These are phyloP conservation scores for Xylaria sp. DNA, from an alignment of 2,329 filamentous ascomycete genomes.

Conservation along the genomic window DNA sequence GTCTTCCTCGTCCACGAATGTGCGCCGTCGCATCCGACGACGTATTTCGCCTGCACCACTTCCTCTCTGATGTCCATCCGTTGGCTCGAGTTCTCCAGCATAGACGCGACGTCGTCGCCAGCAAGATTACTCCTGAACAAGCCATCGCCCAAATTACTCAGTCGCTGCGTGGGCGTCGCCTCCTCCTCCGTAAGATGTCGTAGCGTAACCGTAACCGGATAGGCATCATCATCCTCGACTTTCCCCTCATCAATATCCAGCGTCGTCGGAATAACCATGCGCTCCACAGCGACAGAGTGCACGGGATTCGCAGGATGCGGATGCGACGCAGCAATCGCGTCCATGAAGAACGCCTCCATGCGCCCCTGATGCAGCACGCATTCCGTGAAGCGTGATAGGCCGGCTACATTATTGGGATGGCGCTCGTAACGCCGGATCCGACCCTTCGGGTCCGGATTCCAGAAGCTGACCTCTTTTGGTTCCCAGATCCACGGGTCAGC, in stretches of 20 bases:
- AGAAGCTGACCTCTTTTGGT: conserved; percentile 35
- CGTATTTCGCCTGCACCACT: conserved; percentile 52
- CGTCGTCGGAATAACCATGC: conserved; percentile 49
- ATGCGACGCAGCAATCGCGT: conserved; percentile 40
- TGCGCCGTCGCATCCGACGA: conserved; percentile 65
- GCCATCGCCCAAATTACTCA: conserved; percentile 42
- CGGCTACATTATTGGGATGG: conserved; percentile 46
- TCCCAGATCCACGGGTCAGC: not conserved
- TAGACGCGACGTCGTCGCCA: conserved; percentile 47
- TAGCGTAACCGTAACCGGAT: conserved; percentile 54
- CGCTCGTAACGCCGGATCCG: conserved; percentile 42
- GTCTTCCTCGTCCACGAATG: conserved; percentile 59
- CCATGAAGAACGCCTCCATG: conserved; percentile 54
- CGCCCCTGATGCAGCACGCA: conserved; percentile 59
- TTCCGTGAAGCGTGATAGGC: conserved; percentile 51
- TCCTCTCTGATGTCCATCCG: conserved; percentile 37
- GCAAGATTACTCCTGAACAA: conserved; percentile 52
- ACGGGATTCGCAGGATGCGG: conserved; percentile 18
- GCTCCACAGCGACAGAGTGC: conserved; percentile 44
- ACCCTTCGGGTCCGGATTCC: conserved; percentile 58
- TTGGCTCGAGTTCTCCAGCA: conserved; percentile 28
- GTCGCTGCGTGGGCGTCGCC: conserved; percentile 38
- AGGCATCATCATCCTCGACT: conserved; percentile 43
- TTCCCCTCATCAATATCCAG: conserved; percentile 45
- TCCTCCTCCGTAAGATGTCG: conserved; percentile 51